Base-by-base conservation (phyloP, 495 filamentous ascomycete genomes). In the Sordaria brevicollis region DNA sequence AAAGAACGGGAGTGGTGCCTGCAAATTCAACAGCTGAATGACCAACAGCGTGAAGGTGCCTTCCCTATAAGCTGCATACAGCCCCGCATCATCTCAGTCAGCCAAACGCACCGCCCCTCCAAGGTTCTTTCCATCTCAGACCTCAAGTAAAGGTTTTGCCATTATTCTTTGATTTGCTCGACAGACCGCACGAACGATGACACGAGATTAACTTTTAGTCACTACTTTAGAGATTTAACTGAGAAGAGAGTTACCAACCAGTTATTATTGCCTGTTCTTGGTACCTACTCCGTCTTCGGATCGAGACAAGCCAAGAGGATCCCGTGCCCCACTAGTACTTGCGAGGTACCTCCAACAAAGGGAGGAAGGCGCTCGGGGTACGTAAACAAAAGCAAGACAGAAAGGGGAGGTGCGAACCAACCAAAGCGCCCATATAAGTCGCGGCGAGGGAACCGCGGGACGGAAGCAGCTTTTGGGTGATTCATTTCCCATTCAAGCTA, bases 41-140 rank as follows among this genome's bases (percentile, higher is more conserved):
- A 43, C n/a, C 9, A 3, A n/a, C 39, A 19, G 17, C n/a, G n/a
- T 9, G 7, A 19, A 19, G 39, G 39, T 43, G 9, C 41, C 41
- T 49, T 49, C 41, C 21, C 49, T 29, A n/a, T n/a, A 57, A 13
- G 35, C 74, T 74, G 69, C 71, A 74, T 73, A 17, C 70, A 71
- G 67, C 72, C 69, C 70, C 69, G 67, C 72, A 69, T 66, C 62
- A 35, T 65, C 33, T 68, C 66, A 25, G 65, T 33, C 37, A 37
- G 34, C 31, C 19, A 62, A 62, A 62, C 49, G n/a, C n/a, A 62
- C 49, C 33, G 25, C 49, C 49, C 49, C 49, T 62, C 29, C 21
- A 31, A 9, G 49, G 35, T 15, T 21, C 49, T 13, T 57, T 29
- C 49, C 49, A 57, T 57, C 25, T n/a, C 13, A 57, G 31, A 17